Percentiles rank a stretch among this genome's conserved stretches.
Conservation (phyloP, 306 rosid genomes). For the Fragaria ananassa region DNA sequence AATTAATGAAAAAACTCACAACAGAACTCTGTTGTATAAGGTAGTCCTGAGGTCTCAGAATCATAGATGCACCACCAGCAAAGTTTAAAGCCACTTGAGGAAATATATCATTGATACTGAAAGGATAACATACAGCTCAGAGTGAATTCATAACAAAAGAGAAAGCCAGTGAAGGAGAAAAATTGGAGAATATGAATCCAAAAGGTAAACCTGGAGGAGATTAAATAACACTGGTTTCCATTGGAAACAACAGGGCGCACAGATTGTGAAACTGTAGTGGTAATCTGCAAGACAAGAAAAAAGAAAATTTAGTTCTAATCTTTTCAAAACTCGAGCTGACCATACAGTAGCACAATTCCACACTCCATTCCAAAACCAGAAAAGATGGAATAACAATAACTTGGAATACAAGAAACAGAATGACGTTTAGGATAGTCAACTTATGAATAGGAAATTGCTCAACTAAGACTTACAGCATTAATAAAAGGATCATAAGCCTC, state of each 20-base stretch:
- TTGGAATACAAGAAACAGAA: conserved; percentile 21
- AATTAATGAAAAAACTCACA: conserved; percentile 47
- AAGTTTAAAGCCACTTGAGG: conserved; percentile 92
- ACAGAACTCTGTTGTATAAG: conserved; percentile 74
- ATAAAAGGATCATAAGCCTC: conserved; percentile 81
- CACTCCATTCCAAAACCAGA: background rate
- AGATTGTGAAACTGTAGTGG: conserved; percentile 59
- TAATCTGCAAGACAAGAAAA: conserved; percentile 45
- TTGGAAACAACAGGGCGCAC: conserved; percentile 47
- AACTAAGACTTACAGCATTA: conserved; percentile 64
- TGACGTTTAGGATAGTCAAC: conserved; percentile 14
- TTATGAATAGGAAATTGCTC: conserved; percentile 19
- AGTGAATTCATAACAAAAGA: conserved; percentile 19
- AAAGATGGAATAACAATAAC: background rate
- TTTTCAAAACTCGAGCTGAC: background rate
- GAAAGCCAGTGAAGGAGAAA: conserved; percentile 1
- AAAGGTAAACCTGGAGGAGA: conserved; percentile 54
- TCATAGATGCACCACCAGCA: conserved; percentile 71
- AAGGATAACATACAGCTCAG: conserved; percentile 25
- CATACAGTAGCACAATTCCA: background rate
- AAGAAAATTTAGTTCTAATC: background rate
- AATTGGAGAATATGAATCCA: conserved; percentile 10
- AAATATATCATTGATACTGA: conserved; percentile 68
- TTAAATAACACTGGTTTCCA: conserved; percentile 74
- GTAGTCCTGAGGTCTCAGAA: conserved; percentile 83